Conservation (phyloP, 139 green algal genomes). For the Tetratostichococcus sp. region DNA sequence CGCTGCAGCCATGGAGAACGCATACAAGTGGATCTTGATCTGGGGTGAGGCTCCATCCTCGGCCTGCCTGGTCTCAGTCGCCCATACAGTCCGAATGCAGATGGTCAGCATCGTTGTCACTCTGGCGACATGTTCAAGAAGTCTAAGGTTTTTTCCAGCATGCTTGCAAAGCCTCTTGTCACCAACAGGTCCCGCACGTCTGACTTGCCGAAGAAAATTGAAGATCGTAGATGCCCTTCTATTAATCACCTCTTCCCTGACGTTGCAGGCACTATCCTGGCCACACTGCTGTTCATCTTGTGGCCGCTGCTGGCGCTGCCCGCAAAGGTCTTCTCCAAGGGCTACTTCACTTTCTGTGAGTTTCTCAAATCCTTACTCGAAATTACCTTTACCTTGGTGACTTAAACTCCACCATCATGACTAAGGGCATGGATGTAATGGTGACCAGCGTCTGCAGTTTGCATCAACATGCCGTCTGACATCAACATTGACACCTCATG, state of each 20-base stretch:
- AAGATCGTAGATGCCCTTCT: no score
- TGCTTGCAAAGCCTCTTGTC: no score
- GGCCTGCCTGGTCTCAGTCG: no score
- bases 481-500: background rate
- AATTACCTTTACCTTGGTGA: background rate
- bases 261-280: no score
- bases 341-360: slow-evolving; percentile 75
- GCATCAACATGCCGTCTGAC: background rate
- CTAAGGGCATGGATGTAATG: background rate
- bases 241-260: no score
- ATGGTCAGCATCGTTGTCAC: no score
- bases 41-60: no score
- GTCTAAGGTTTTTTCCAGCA: no score
- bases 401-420: background rate
- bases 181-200: no score
- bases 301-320: slow-evolving; percentile 68
- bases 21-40: slow-evolving; percentile 33
- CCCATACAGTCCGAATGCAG: no score
- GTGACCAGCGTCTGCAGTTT: background rate
- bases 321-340: slow-evolving; percentile 54
- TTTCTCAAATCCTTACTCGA: slow-evolving; percentile 47
- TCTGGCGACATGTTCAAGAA: no score
- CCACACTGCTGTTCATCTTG: slow-evolving; percentile 55
- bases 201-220: no score
- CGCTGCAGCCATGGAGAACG: slow-evolving; percentile 36